phyloP scores from a whole-genome alignment of 1,284 basidiomycete genomes.

The Afroboletus lepidellus region DNA sequence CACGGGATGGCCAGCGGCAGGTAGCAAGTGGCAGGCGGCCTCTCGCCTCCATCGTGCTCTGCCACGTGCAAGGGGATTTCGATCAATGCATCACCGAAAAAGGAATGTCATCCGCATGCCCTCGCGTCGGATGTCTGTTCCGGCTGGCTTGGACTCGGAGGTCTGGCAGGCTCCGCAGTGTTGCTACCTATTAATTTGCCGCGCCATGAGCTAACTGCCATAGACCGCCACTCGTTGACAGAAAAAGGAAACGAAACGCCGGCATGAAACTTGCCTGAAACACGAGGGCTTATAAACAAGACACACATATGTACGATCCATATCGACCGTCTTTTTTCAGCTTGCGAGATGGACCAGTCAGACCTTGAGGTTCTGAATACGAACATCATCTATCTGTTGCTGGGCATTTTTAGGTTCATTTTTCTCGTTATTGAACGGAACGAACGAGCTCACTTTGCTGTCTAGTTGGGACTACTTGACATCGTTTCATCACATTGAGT shows the following conservation, averaged over 20 bases:
- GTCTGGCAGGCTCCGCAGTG: too few relatives aligned
- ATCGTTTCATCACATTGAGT: slow-evolving; percentile 17
- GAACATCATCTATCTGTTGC: slow-evolving; percentile 7
- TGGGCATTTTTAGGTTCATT: slow-evolving; percentile 17
- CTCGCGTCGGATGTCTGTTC: too few relatives aligned
- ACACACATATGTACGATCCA: neutral
- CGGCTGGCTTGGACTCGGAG: too few relatives aligned
- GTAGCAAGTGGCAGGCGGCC: too few relatives aligned
- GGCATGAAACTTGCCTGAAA: neutral
- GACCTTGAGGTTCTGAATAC: neutral
- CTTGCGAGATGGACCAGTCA: neutral
- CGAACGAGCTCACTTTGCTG: neutral
- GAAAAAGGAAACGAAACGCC: neutral
- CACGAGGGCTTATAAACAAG: neutral
- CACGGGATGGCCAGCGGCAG: too few relatives aligned
- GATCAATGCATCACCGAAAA: too few relatives aligned
- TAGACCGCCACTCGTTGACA: neutral
- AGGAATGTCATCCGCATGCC: too few relatives aligned
- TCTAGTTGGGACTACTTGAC: slow-evolving; percentile 24
- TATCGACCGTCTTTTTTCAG: too few relatives aligned
- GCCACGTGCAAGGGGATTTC: too few relatives aligned
- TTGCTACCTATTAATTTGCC: too few relatives aligned
- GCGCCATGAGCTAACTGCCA: too few relatives aligned
- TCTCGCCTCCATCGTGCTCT: too few relatives aligned
- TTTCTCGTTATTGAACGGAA: neutral